Evolutionary conservation across 352 stramenopile genomes (phyloP).

Genomic region (Phytophthora sp.): DNA sequence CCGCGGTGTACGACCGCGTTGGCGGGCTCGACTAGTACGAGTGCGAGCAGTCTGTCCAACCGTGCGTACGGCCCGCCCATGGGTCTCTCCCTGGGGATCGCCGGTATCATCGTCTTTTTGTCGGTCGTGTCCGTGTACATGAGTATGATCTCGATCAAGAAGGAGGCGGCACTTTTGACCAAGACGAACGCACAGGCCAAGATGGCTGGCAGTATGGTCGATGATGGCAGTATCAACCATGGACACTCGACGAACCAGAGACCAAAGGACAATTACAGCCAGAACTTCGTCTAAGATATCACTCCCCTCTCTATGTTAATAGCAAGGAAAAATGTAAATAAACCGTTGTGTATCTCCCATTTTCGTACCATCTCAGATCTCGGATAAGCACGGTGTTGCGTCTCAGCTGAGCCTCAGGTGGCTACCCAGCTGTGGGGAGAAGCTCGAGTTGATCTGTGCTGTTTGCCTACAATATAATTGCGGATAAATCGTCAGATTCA

Average conservation of each 20-base stretch:
- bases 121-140: constrained; percentile 43
- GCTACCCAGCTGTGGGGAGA: constrained; percentile 33
- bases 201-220: constrained; percentile 31
- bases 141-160: constrained; percentile 32
- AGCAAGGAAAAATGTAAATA: constrained; percentile 27
- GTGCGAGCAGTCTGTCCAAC: constrained; percentile 28
- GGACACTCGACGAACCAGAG: constrained; percentile 25
- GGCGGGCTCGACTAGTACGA: constrained; percentile 33
- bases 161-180: constrained; percentile 33
- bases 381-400: constrained; percentile 1
- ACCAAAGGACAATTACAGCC: constrained; percentile 62
- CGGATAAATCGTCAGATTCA: constrained; percentile 13
- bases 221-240: constrained; percentile 17
- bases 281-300: constrained; percentile 61
- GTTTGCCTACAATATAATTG: constrained; percentile 23
- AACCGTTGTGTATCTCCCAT: constrained; percentile 30
- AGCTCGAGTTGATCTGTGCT: too few species aligned
- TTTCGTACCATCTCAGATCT: not conserved
- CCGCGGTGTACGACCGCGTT: constrained; percentile 61
- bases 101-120: constrained; percentile 34
- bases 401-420: constrained; percentile 23
- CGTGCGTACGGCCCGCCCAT: constrained; percentile 62
- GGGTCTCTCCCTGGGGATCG: constrained; percentile 45
- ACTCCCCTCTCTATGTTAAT: not conserved
- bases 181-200: constrained; percentile 36